These are phyloP conservation scores for Croton setiger DNA, from an alignment of 441 rosid genomes.

Conservation along the genomic window DNA sequence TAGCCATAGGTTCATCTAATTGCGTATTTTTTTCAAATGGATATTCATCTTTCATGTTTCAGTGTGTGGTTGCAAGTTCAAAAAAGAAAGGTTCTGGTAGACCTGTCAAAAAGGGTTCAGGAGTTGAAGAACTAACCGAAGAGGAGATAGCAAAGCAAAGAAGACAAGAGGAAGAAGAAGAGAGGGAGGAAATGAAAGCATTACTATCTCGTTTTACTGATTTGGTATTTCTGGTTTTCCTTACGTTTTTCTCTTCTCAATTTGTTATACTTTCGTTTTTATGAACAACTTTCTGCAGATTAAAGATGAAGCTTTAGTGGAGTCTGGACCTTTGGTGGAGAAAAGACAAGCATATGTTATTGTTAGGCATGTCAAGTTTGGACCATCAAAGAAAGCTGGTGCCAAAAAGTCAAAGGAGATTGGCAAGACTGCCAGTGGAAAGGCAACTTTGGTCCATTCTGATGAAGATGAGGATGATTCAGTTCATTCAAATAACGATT, in stretches of 20 bases:
- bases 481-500: constrained; percentile 24
- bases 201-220: constrained; percentile 53
- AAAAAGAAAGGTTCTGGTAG: constrained; percentile 13
- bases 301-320: constrained; percentile 58
- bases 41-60: constrained; percentile 18
- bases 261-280: background rate
- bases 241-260: background rate
- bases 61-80: constrained; percentile 63
- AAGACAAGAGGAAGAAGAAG: constrained; percentile 31
- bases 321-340: constrained; percentile 66
- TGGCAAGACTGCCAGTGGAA: constrained; percentile 15
- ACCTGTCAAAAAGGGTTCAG: background rate
- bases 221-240: constrained; percentile 38
- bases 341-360: constrained; percentile 57
- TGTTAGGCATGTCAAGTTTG: constrained; percentile 76
- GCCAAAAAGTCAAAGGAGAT: constrained; percentile 40
- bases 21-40: constrained; percentile 2
- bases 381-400: constrained; percentile 65
- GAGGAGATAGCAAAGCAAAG: constrained; percentile 12
- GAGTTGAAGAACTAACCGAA: constrained; percentile 16
- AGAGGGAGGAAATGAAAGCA: constrained; percentile 55
- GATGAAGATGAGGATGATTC: constrained; percentile 28
- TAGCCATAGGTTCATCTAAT: background rate
- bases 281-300: constrained; percentile 39
- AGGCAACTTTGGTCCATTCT: constrained; percentile 15